Percentiles rank a stretch among this genome's conserved stretches.
phyloP scores from a whole-genome alignment of 495 filamentous ascomycete genomes.

The Lasiosphaeria hispida region DNA sequence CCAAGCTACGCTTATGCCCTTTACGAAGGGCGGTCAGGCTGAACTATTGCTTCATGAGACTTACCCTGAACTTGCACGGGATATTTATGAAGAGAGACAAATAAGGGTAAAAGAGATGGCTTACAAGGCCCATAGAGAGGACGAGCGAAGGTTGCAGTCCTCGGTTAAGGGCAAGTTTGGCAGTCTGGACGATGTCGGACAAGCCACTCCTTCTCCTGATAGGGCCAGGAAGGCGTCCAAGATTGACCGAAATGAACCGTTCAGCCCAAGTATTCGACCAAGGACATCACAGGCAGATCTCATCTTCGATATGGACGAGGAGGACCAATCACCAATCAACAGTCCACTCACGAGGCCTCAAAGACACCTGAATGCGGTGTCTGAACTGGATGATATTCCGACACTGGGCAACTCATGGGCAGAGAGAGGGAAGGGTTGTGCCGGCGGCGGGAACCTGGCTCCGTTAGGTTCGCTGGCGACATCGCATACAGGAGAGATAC shows the following conservation, averaged over 20 bases:
- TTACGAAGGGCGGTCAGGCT: conserved; percentile 70
- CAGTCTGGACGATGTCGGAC: conserved; percentile 54
- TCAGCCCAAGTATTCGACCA: conserved; percentile 61
- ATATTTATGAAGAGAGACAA: conserved; percentile 52
- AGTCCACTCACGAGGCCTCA: conserved; percentile 24
- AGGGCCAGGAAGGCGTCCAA: conserved; percentile 51
- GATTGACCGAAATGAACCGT: conserved; percentile 43
- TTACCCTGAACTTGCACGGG: conserved; percentile 58
- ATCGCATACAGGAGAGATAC: neutral
- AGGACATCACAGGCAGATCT: conserved; percentile 69
- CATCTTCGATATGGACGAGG: conserved; percentile 96
- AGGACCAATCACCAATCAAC: conserved; percentile 31
- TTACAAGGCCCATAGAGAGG: conserved; percentile 58
- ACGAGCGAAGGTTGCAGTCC: conserved; percentile 54
- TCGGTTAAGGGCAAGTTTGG: conserved; percentile 47
- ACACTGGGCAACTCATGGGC: conserved; percentile 26
- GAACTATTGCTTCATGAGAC: conserved; percentile 67
- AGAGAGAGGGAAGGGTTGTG: conserved; percentile 11
- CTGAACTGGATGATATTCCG: conserved; percentile 23
- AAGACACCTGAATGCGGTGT: conserved; percentile 1
- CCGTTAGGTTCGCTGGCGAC: neutral
- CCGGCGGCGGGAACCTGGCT: neutral
- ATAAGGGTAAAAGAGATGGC: conserved; percentile 48
- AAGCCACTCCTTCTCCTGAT: conserved; percentile 52
- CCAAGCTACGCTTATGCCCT: conserved; percentile 70